Conservation (phyloP, 1,284 basidiomycete species). For the Pisolithus thermaeus region DNA sequence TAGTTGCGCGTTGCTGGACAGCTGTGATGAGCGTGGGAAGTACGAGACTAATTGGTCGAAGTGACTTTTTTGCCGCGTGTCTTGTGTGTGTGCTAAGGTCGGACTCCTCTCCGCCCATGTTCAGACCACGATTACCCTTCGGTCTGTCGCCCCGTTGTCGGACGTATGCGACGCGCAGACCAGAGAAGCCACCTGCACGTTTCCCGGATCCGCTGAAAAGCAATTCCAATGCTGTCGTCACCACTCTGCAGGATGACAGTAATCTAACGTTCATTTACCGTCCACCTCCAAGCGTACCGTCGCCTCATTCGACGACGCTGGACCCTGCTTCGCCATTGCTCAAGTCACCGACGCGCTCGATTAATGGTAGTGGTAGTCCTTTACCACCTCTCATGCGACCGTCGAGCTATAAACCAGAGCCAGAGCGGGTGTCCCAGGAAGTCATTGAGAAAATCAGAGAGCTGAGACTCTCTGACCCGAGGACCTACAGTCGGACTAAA, state of each 20-base stretch:
- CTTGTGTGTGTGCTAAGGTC: not conserved
- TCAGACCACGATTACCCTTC: conserved; percentile 12
- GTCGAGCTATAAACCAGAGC: conserved; percentile 30
- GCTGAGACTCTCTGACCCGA: conserved; percentile 49
- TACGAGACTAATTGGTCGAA: not conserved
- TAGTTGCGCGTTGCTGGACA: not conserved
- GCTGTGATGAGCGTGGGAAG: not conserved
- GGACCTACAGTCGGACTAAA: conserved; percentile 41
- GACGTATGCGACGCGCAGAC: conserved; percentile 40
- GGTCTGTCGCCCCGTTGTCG: conserved; percentile 8
- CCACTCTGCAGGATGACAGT: conserved; percentile 44
- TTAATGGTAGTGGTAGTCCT: conserved; percentile 16
- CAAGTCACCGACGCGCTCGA: conserved; percentile 25
- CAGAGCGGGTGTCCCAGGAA: conserved; percentile 43
- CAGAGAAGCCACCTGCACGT: conserved; percentile 52
- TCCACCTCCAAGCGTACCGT: conserved; percentile 65
- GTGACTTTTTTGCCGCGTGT: not conserved
- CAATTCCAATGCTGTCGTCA: conserved; percentile 51
- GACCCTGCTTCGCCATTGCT: conserved; percentile 66
- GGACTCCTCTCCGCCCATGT: conserved; percentile 12
- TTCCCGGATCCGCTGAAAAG: conserved; percentile 60
- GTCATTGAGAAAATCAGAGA: conserved; percentile 50
- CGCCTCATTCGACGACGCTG: conserved; percentile 63
- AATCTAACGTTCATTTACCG: conserved; percentile 71
- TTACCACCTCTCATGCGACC: conserved; percentile 44